Evolutionary conservation across 2,329 filamentous ascomycete genomes (phyloP), one percentile per base, ranked within the genome.

Genomic region (Aspergillus tanneri): DNA sequence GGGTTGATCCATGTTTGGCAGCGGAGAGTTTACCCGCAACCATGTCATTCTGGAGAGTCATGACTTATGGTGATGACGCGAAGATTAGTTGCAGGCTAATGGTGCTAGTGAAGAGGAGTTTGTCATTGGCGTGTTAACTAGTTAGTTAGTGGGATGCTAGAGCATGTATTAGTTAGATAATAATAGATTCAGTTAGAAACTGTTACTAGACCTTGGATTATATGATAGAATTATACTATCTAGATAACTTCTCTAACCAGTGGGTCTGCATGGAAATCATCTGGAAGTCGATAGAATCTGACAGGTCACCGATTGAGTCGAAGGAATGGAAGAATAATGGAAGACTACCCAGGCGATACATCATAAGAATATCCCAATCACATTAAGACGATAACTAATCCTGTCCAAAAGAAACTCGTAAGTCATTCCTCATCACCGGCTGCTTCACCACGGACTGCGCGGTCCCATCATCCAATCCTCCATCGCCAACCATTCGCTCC

Each of bases 391-490:
- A n/a, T n/a, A n/a, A n/a, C n/a, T n/a, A n/a, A n/a, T n/a, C n/a
- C n/a, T n/a, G n/a, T n/a, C n/a, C n/a, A 45, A 41, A 43, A 25
- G 36, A 38, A 27, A 40, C 27, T 24, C 45, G 19, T 43, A 41
- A 53, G 53, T 46, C 41, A 50, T 54, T 22, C 53, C 37, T 62
- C 36, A 38, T 49, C 49, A 46, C 46, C 9, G 14, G 30, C 45
- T 19, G 30, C 37, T 53, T 42, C 49, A 65, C 62, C 64, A 71
- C 40, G 68, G 68, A 62, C 65, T 69, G 14, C 88, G 76, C 1
- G 88, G 85, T 5, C 91, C 91, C 14, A 96, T 76, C 90, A 96
- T 95, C 92, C 92, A 97, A 70, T 96, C 92, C 69, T 96, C 90
- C 89, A 96, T 95, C 6, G 89, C 88, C 28, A 96, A 72, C 92